Base-by-base conservation (phyloP, 2,329 filamentous ascomycete genomes). In the Xylariaceae sp. region DNA sequence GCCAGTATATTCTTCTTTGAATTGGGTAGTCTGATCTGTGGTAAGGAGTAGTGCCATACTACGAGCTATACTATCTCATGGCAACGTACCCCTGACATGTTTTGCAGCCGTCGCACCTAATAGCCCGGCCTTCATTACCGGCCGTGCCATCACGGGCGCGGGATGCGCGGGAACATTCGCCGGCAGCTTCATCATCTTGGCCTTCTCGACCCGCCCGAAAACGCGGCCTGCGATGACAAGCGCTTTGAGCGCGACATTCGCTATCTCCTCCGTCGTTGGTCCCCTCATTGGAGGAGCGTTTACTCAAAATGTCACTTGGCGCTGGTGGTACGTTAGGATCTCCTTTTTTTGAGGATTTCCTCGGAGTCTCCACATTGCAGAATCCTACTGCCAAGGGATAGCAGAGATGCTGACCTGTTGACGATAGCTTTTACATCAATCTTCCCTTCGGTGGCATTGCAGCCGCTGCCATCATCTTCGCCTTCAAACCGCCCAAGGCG, bases 71-170 rank as follows among this genome's bases (percentile, higher is more conserved):
- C n/a, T n/a, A n/a, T n/a, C n/a, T n/a, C n/a, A n/a, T n/a, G n/a
- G n/a, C n/a, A n/a, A n/a, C n/a, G n/a, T n/a, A n/a, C n/a, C n/a
- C n/a, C n/a, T n/a, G n/a, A n/a, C n/a, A n/a, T n/a, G n/a, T n/a
- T n/a, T n/a, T n/a, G n/a, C n/a, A n/a, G n/a, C 31, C 7, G 26
- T 62, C 4, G 66, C 70, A 0, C 70, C 69, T 0, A 72, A 61
- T n/a, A 74, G 71, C 1, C 61, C 63, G 4, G 70, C 69, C 3
- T 71, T 78, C 2, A 77, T 78, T n/a, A 59, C 69, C 0, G 76
- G 76, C 0, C 68, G 76, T 16, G 73, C 73, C 0, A 41, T 78
- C 1, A 67, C 75, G 3, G 76, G 75, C 2, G 33, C 74, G 1
- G 76, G 75, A 0, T 71, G 65, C 3, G 73, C 68, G 0, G 74